Evolutionary conservation across 257 asterid genomes (phyloP).

Genomic region (Ballota nigra): DNA sequence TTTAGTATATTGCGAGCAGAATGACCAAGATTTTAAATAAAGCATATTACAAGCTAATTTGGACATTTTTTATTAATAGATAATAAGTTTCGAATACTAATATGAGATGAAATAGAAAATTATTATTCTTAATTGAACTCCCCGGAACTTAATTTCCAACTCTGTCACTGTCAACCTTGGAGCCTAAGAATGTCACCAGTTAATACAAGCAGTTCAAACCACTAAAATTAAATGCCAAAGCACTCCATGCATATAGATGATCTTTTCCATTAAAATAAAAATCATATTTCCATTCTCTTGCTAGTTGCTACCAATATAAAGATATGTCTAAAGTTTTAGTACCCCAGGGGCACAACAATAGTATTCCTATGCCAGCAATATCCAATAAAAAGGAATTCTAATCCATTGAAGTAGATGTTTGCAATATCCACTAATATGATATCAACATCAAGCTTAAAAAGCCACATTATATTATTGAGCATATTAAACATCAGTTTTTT

Average conservation of each 20-base stretch:
- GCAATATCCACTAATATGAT: background rate
- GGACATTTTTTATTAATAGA: too few species aligned
- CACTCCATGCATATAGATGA: slow-evolving; percentile 1
- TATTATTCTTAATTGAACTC: too few species aligned
- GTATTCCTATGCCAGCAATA: background rate
- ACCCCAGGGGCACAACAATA: background rate
- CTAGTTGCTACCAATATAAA: background rate
- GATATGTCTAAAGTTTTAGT: background rate
- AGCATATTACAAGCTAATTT: too few species aligned
- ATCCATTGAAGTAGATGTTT: background rate
- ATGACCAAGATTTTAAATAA: too few species aligned
- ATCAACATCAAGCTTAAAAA: background rate
- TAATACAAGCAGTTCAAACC: background rate
- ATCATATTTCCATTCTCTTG: background rate
- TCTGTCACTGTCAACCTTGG: too few species aligned
- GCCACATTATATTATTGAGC: background rate
- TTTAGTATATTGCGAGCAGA: too few species aligned
- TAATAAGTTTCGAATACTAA: too few species aligned
- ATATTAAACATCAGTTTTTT: slow-evolving; percentile 9
- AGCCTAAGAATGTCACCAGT: background rate
- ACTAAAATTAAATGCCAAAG: background rate
- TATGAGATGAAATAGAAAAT: too few species aligned
- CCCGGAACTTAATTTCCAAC: too few species aligned
- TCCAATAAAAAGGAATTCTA: background rate
- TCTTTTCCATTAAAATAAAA: background rate